phyloP scores from a whole-genome alignment of 192 early-diverging fungal genomes.

The Chytriomyces sp. region DNA sequence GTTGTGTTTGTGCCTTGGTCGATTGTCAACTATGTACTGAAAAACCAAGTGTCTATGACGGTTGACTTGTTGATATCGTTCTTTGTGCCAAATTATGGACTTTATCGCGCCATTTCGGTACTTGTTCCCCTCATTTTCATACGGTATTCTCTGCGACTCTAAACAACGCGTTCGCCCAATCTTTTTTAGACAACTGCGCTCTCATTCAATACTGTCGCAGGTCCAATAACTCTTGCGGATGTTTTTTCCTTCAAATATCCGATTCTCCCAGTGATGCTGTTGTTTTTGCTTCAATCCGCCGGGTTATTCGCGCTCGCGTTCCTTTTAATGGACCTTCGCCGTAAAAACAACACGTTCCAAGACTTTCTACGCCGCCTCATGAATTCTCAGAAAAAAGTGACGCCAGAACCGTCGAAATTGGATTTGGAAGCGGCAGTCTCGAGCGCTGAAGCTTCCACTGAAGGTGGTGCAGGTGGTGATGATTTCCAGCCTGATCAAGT shows the following conservation, averaged over 20 bases:
- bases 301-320: background rate
- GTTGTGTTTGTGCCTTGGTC: constrained; percentile 4
- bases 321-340: constrained; percentile 2
- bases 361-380: constrained; percentile 1
- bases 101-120: background rate
- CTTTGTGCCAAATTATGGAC: background rate
- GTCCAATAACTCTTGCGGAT: constrained; percentile 3
- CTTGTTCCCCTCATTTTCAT: background rate
- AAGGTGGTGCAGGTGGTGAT: background rate
- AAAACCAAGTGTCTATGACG: background rate
- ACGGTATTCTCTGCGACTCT: background rate
- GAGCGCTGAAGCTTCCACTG: background rate
- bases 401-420: background rate
- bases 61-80: background rate
- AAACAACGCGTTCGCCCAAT: background rate
- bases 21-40: constrained; percentile 1
- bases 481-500: background rate
- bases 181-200: background rate
- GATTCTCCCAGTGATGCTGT: constrained; percentile 6
- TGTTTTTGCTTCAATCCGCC: background rate
- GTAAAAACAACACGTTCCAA: constrained; percentile 1
- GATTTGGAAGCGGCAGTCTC: constrained; percentile 10
- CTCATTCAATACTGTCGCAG: background rate
- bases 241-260: background rate
- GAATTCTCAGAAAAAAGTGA: background rate